Evolutionary conservation across 1,139 yeast genomes (phyloP).

Genomic region (Debaryomycetaceae sp.): DNA sequence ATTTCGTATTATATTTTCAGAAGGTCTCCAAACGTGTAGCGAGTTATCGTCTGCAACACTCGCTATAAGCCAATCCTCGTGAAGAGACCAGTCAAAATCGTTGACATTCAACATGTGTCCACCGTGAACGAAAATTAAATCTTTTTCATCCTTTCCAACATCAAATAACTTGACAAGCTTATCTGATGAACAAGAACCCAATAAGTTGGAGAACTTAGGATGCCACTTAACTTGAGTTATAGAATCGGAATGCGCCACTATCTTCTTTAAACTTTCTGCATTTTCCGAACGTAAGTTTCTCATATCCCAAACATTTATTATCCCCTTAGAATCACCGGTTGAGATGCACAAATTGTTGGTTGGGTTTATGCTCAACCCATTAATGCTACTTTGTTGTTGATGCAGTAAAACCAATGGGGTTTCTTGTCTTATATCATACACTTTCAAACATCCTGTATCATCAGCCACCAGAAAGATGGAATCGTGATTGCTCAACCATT

Average conservation of each 20-base stretch:
- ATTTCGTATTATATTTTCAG: conserved; percentile 20
- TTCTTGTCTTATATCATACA: conserved; percentile 48
- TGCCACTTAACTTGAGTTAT: conserved; percentile 80
- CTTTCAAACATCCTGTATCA: conserved; percentile 46
- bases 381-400: conserved; percentile 49
- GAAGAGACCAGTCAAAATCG: conserved; percentile 84
- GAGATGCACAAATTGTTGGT: conserved; percentile 52
- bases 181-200: conserved; percentile 77
- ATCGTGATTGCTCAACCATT: conserved; percentile 60
- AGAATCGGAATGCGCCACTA: conserved; percentile 52
- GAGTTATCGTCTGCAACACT: conserved; percentile 89
- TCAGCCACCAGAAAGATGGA: conserved; percentile 55
- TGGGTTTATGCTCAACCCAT: conserved; percentile 64
- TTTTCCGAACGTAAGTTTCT: conserved; percentile 38
- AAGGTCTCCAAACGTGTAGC: conserved; percentile 79
- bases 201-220: conserved; percentile 52
- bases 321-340: conserved; percentile 67
- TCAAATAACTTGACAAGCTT: conserved; percentile 72
- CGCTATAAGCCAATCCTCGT: conserved; percentile 73
- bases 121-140: conserved; percentile 66
- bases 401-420: conserved; percentile 17
- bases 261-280: conserved; percentile 9
- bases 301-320: conserved; percentile 65
- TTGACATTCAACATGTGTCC: conserved; percentile 90
- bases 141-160: conserved; percentile 35